Percentiles rank a stretch among this genome's conserved stretches.
Evolutionary conservation across 2,329 filamentous ascomycete genomes (phyloP).

Genomic region (Xylaria sp.): DNA sequence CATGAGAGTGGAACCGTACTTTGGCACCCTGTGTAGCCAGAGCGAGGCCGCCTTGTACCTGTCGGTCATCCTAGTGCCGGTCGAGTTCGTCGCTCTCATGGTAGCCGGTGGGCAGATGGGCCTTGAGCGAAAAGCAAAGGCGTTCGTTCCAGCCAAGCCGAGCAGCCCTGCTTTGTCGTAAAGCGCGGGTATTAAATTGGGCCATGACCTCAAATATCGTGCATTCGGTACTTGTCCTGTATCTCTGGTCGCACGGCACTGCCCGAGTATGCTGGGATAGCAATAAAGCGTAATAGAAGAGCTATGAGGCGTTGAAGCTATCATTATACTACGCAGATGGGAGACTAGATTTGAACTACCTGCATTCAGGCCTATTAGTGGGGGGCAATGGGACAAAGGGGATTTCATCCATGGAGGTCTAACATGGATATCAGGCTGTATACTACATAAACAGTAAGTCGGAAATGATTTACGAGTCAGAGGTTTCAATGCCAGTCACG

Average conservation of each 20-base stretch:
- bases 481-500: constrained; percentile 5
- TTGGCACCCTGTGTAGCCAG: constrained; percentile 66
- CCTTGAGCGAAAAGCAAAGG: constrained; percentile 54
- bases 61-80: constrained; percentile 65
- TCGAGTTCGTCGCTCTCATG: constrained; percentile 63
- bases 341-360: not conserved
- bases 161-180: constrained; percentile 45
- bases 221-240: not conserved
- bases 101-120: constrained; percentile 59
- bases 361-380: not conserved
- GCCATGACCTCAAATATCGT: not conserved
- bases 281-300: not conserved
- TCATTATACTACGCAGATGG: not conserved
- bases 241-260: not conserved
- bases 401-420: not conserved
- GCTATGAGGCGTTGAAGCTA: not conserved
- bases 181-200: not conserved
- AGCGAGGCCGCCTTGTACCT: constrained; percentile 66
- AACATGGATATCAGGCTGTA: constrained; percentile 3
- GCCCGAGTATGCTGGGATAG: not conserved
- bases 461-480: constrained; percentile 20
- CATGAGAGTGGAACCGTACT: constrained; percentile 65
- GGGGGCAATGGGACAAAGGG: not conserved
- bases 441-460: constrained; percentile 1
- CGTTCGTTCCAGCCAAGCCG: constrained; percentile 41